Conservation (phyloP, 768 basidiomycete genomes). For the Russula lepida region DNA sequence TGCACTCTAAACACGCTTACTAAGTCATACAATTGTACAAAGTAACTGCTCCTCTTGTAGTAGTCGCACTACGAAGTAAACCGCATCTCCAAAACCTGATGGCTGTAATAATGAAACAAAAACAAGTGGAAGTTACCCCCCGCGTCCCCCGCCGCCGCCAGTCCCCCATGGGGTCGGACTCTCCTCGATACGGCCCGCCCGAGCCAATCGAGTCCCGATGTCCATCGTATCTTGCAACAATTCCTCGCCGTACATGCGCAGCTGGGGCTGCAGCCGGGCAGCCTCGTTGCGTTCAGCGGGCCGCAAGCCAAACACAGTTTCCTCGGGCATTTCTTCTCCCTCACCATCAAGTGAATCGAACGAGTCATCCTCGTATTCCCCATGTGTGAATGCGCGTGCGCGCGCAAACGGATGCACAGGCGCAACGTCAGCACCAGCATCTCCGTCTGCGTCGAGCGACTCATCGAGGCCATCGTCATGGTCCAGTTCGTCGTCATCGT, state of each 20-base stretch:
- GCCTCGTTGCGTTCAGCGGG: slow-evolving; percentile 37
- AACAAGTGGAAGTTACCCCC: background rate
- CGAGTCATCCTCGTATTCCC: slow-evolving; percentile 33
- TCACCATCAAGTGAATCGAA: slow-evolving; percentile 38
- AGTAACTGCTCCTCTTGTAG: background rate
- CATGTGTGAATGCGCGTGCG: slow-evolving; percentile 24
- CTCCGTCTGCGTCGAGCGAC: slow-evolving; percentile 36
- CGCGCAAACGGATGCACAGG: slow-evolving; percentile 57
- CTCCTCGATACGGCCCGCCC: slow-evolving; percentile 46
- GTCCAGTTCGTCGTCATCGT: slow-evolving; percentile 14
- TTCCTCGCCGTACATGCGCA: slow-evolving; percentile 56
- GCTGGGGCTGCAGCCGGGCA: slow-evolving; percentile 20
- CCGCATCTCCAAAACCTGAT: background rate
- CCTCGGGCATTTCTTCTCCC: slow-evolving; percentile 36
- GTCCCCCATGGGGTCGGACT: slow-evolving; percentile 50
- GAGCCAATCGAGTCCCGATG: slow-evolving; percentile 45
- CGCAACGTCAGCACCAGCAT: slow-evolving; percentile 28
- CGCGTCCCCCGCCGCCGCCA: background rate
- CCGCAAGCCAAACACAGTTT: slow-evolving; percentile 66
- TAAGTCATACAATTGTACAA: background rate
- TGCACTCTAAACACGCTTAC: too few species aligned
- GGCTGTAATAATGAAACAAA: background rate
- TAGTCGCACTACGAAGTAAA: background rate
- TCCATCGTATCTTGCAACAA: slow-evolving; percentile 56
- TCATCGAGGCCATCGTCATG: slow-evolving; percentile 28